Evolutionary conservation across 192 early-diverging fungal genomes (phyloP), one percentile per base, ranked within the genome.

Genomic region (Chytriomyces confervae): DNA sequence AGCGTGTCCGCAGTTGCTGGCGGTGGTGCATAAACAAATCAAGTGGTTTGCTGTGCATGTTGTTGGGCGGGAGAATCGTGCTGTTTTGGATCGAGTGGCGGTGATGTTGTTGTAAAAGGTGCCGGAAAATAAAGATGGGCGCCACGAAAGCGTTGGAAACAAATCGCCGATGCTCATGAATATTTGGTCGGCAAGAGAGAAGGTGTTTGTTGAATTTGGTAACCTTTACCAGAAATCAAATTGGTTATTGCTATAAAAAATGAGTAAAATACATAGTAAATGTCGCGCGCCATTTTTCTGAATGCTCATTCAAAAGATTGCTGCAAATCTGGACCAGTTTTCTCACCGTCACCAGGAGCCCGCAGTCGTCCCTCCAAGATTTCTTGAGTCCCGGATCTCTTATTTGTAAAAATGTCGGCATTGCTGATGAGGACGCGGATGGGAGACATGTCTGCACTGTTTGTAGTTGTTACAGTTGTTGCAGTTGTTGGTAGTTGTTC

Each of bases 341-440:
- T 7, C n/a, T 74, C 77, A 48, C 78, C 72, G 20, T 67, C 72
- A 5, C 57, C 65, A 9, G 64, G 62, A 6, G 24, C 10, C n/a
- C 3, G 62, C 53, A 18, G 18, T 29, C 0, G 80, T 81, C 11
- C 73, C 71, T 7, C 47, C 80, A 18, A 79, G 44, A 6, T 76
- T 60, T 83, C 77, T 49, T 49, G 62, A 7, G 79, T 77, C 23
- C 61, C 65, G 10, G 29, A 20, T 3, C 64, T 11, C 16, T 16
- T 53, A 47, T 10, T 51, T 5, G 57, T 46, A 18, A 82, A 77
- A 13, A 78, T 77, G 61, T 80, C 83, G 47, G 83, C 83, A 50
- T 84, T 84, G 77, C 82, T 84, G 50, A 84, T 50, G 46, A 77
- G 66, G 11, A 77, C 63, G 50, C 68, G 64, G n/a, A 77, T 13